phyloP scores from a whole-genome alignment of 2,329 filamentous ascomycete species.

The Juglanconis sp. region DNA sequence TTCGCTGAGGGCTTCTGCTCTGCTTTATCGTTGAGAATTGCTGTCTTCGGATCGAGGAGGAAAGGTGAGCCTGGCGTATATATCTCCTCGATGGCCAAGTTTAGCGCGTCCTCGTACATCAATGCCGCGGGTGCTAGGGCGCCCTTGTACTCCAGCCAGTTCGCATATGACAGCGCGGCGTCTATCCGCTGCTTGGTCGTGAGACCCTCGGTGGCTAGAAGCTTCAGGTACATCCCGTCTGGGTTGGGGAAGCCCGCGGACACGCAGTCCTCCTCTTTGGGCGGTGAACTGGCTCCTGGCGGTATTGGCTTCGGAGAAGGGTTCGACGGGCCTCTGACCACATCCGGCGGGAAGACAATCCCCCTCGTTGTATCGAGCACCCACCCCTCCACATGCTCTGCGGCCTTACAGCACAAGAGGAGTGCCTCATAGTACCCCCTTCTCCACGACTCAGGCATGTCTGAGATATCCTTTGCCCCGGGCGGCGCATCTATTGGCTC shows the following conservation, averaged over 20 bases:
- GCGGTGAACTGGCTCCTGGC: slow-evolving; percentile 58
- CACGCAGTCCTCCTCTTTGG: slow-evolving; percentile 73
- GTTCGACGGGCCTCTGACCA: slow-evolving; percentile 80
- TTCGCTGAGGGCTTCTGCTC: slow-evolving; percentile 61
- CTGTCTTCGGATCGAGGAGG: slow-evolving; percentile 60
- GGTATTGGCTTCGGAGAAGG: slow-evolving; percentile 73
- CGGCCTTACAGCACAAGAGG: slow-evolving; percentile 71
- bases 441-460: slow-evolving; percentile 79
- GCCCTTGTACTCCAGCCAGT: slow-evolving; percentile 79
- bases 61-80: slow-evolving; percentile 30
- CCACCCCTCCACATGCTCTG: slow-evolving; percentile 80
- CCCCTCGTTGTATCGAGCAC: slow-evolving; percentile 65
- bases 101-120: slow-evolving; percentile 73
- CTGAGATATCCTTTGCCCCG: slow-evolving; percentile 64
- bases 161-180: slow-evolving; percentile 77
- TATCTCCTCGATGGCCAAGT: slow-evolving; percentile 63
- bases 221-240: slow-evolving; percentile 75
- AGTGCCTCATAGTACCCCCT: slow-evolving; percentile 81
- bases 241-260: slow-evolving; percentile 62
- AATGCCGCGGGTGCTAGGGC: slow-evolving; percentile 62
- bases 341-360: slow-evolving; percentile 67
- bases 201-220: slow-evolving; percentile 78
- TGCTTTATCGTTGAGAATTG: slow-evolving; percentile 59
- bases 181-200: slow-evolving; percentile 74
- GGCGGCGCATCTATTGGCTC: slow-evolving; percentile 47